Conservation (phyloP, 1,139 yeast species). For the Blastobotrys persicus region DNA sequence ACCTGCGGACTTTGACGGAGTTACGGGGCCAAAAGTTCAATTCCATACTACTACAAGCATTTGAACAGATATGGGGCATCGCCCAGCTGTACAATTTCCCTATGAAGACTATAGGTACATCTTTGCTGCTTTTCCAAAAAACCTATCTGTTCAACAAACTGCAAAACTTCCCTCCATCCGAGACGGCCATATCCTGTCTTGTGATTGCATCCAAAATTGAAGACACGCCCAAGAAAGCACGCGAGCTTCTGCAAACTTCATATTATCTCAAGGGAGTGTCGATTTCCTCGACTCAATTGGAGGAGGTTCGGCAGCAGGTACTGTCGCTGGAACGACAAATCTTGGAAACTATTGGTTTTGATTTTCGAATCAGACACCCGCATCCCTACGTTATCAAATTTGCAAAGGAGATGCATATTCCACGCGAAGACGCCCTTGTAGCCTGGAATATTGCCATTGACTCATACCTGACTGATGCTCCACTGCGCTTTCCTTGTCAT, state of each 20-base stretch:
- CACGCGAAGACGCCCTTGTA: slow-evolving; percentile 34
- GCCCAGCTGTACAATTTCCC: slow-evolving; percentile 32
- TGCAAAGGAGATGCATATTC: slow-evolving; percentile 43
- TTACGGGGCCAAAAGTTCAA: slow-evolving; percentile 21
- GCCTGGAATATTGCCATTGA: slow-evolving; percentile 82
- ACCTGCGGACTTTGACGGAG: slow-evolving; percentile 22
- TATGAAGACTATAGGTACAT: slow-evolving; percentile 34
- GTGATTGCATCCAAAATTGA: slow-evolving; percentile 80
- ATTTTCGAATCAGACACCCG: slow-evolving; percentile 61
- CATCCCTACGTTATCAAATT: slow-evolving; percentile 72
- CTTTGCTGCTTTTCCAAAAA: slow-evolving; percentile 34
- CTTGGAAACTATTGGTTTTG: slow-evolving; percentile 71
- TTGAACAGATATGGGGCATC: slow-evolving; percentile 25
- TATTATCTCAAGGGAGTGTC: slow-evolving; percentile 27
- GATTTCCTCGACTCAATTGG: slow-evolving; percentile 16
- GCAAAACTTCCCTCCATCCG: slow-evolving; percentile 30
- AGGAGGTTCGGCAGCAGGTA: slow-evolving; percentile 25
- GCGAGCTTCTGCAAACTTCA: slow-evolving; percentile 49
- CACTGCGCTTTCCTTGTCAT: slow-evolving; percentile 75
- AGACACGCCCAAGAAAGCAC: slow-evolving; percentile 79
- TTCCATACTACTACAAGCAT: slow-evolving; percentile 24
- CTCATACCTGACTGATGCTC: slow-evolving; percentile 66
- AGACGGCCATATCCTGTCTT: slow-evolving; percentile 70
- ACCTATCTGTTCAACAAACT: slow-evolving; percentile 24
- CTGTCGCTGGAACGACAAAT: slow-evolving; percentile 58